phyloP scores from a whole-genome alignment of 306 rosid genomes.

The Rosa rugosa region DNA sequence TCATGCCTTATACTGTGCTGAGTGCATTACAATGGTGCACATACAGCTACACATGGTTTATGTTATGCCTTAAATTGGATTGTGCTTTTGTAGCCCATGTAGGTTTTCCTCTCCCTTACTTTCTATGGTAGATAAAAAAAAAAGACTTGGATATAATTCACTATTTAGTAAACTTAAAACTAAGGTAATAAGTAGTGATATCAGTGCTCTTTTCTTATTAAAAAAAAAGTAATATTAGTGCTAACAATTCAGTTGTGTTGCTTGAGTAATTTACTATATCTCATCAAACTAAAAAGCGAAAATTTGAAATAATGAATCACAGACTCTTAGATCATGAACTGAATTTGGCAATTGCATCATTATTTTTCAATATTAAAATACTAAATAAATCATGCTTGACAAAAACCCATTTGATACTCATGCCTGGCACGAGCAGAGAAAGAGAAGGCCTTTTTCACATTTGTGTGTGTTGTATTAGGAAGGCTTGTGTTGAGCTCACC shows the following conservation, averaged over 20 bases:
- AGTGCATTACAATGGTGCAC: background rate
- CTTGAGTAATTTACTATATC: background rate
- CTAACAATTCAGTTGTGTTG: background rate
- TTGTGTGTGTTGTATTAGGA: background rate
- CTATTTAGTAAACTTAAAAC: background rate
- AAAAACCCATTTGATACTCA: background rate
- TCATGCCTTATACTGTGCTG: background rate
- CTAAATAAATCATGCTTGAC: background rate
- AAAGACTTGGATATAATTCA: background rate
- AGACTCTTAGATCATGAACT: background rate
- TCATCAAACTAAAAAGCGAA: background rate
- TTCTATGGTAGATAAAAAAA: background rate
- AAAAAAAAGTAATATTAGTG: background rate
- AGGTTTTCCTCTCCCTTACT: background rate
- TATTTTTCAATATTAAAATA: background rate
- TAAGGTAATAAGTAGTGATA: background rate
- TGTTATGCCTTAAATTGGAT: background rate
- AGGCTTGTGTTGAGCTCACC: background rate
- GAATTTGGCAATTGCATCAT: background rate
- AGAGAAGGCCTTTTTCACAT: background rate
- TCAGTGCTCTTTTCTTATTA: too few relatives aligned
- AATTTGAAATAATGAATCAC: background rate
- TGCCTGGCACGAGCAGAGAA: background rate
- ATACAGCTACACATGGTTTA: background rate
- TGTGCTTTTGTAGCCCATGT: background rate